Evolutionary conservation across 345 rosid species (phyloP), one percentile per base, ranked within the genome.

Genomic region (Iberis pinnata): DNA sequence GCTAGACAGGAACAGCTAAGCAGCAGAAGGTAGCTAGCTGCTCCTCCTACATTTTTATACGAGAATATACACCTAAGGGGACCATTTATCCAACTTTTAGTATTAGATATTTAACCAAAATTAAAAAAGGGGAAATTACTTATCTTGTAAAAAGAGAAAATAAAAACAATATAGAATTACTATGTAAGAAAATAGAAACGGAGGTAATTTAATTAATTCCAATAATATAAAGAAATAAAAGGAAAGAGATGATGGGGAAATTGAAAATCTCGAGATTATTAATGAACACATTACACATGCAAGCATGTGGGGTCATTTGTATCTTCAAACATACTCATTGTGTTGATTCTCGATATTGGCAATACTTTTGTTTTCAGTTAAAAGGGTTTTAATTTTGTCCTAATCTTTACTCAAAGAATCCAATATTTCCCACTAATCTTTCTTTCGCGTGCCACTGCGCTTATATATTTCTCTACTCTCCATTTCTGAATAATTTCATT

Each of bases 261-360:
- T 67, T 45, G 36, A 76, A 69, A 53, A 63, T 43, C 67, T 63
- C 61, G 65, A 70, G 67, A 52, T 24, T 54, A 43, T 11, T 48
- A 4, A 71, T 59, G 67, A 60, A 52, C 73, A 64, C 79, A 73
- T 70, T 65, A 26, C 8, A 9, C 33, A 29, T 9, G 2, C 67
- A 68, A 29, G 14, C 72, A 68, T 56, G 88, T 78, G 89, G 93
- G 83, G 57, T 19, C 42, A 50, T 53, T 56, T 55, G 20, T 45
- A 49, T 72, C 88, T 76, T 75, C 48, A 49, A 70, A 70, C 83
- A 72, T 63, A 78, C 83, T 79, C 95, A 75, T 81, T 73, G 69
- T 72, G 70, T 70, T 58, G 36, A 58, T 68, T 69, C 70, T 41
- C 29, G 70, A 71, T 24, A 46, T 73, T 53, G 45, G 37, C 67